phyloP scores from a whole-genome alignment of 2,329 filamentous ascomycete species.

The Balansia obtecta region DNA sequence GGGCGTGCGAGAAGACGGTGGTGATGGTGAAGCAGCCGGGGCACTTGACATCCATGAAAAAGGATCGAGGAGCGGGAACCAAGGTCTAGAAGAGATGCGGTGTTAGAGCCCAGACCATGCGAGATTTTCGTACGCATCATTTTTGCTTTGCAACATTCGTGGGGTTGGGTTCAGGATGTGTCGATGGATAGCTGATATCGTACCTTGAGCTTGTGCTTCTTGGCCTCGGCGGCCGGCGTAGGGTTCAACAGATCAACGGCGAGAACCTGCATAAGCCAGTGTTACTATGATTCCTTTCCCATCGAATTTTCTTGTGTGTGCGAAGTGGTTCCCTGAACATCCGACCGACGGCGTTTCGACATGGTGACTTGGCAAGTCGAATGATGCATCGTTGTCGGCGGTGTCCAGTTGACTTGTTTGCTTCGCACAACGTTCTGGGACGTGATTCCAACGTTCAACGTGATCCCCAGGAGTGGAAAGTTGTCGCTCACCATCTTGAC shows the following conservation, averaged over 20 bases:
- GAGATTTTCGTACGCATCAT: slow-evolving; percentile 5
- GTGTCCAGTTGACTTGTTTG: neutral
- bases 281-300: slow-evolving; percentile 31
- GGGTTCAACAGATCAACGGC: slow-evolving; percentile 99
- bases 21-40: slow-evolving; percentile 99
- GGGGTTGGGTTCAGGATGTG: slow-evolving; percentile 7
- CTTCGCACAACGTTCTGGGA: slow-evolving; percentile 9
- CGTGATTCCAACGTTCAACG: slow-evolving; percentile 9
- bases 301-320: neutral
- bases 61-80: slow-evolving; percentile 91
- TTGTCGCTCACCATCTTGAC: slow-evolving; percentile 56
- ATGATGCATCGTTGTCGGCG: slow-evolving; percentile 10
- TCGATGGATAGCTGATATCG: slow-evolving; percentile 11
- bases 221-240: slow-evolving; percentile 90
- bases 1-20: slow-evolving; percentile 99
- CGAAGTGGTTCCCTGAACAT: neutral
- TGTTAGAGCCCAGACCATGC: neutral
- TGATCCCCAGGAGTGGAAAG: slow-evolving; percentile 8
- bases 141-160: slow-evolving; percentile 4
- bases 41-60: slow-evolving; percentile 99
- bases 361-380: slow-evolving; percentile 8
- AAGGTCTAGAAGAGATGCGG: slow-evolving; percentile 49
- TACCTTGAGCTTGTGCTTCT: slow-evolving; percentile 99
- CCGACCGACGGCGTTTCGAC: slow-evolving; percentile 11
- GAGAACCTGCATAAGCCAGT: slow-evolving; percentile 65